Evolutionary conservation across 441 rosid species (phyloP).

Genomic region (Pelargonium citronellum): DNA sequence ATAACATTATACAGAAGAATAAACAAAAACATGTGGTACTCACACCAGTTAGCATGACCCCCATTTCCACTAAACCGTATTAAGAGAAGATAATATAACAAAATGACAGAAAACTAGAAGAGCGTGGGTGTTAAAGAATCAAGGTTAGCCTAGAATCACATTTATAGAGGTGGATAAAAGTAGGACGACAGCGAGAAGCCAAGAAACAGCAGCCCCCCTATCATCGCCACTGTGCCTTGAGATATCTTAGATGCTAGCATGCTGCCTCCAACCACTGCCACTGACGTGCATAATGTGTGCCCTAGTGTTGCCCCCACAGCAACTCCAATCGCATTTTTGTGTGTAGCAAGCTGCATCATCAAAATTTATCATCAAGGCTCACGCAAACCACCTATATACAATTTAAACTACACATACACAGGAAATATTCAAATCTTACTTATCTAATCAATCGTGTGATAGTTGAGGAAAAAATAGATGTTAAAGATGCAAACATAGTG

Average conservation of each 20-base stretch:
- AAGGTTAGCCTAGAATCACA: constrained; percentile 26
- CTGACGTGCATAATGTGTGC: constrained; percentile 72
- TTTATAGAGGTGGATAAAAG: constrained; percentile 84
- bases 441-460: no score
- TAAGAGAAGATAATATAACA: no score
- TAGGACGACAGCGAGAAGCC: constrained; percentile 86
- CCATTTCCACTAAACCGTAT: no score
- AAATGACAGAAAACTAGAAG: background rate
- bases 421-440: no score
- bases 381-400: no score
- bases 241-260: constrained; percentile 93
- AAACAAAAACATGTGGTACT: no score
- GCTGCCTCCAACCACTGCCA: constrained; percentile 98
- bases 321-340: constrained; percentile 89
- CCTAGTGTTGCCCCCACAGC: constrained; percentile 88
- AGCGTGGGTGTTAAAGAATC: constrained; percentile 24
- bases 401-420: no score
- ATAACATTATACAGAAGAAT: no score
- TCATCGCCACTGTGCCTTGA: constrained; percentile 79
- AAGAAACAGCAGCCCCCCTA: constrained; percentile 93
- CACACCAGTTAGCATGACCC: no score
- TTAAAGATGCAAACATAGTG: no score
- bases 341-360: constrained; percentile 77
- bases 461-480: no score
- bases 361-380: constrained; percentile 2